Evolutionary conservation across 148 eudicot genomes (phyloP).

Genomic region (Dianthus caryophyllus): DNA sequence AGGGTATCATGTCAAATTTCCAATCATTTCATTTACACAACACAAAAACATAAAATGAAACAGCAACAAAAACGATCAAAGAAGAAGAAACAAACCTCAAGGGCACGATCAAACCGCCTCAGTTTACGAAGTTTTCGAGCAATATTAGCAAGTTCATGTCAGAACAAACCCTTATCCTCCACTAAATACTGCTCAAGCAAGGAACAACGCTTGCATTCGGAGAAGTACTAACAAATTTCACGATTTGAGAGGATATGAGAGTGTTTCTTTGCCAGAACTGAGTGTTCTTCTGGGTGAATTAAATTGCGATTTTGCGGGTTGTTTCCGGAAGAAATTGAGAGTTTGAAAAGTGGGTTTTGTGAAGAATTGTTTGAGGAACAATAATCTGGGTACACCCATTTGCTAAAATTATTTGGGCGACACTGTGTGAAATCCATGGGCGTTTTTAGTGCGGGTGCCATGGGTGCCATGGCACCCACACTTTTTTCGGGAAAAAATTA

Average conservation of each 20-base stretch:
- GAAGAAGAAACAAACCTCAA: conserved; percentile 1
- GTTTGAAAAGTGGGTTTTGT: not conserved
- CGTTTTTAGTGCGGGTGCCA: too few species aligned
- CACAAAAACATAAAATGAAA: not conserved
- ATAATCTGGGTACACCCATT: conserved; percentile 18
- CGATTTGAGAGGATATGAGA: not conserved
- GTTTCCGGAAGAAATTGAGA: not conserved
- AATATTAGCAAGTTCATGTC: not conserved
- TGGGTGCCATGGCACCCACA: too few species aligned
- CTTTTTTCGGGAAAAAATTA: too few species aligned
- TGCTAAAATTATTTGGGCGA: too few species aligned
- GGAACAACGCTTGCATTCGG: conserved; percentile 1
- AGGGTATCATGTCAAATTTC: too few species aligned
- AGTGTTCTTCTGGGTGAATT: conserved; percentile 1
- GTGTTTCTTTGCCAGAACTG: not conserved
- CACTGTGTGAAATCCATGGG: too few species aligned
- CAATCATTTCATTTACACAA: not conserved
- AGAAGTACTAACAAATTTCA: not conserved
- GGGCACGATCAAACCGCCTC: not conserved
- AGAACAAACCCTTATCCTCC: not conserved
- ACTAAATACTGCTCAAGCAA: conserved; percentile 6
- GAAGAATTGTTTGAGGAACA: not conserved
- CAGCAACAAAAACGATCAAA: not conserved
- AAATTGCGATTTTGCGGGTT: conserved; percentile 1
- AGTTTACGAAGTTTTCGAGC: conserved; percentile 2